Conservation (phyloP, 208 protist species). For the Strigomonas oncopelti region DNA sequence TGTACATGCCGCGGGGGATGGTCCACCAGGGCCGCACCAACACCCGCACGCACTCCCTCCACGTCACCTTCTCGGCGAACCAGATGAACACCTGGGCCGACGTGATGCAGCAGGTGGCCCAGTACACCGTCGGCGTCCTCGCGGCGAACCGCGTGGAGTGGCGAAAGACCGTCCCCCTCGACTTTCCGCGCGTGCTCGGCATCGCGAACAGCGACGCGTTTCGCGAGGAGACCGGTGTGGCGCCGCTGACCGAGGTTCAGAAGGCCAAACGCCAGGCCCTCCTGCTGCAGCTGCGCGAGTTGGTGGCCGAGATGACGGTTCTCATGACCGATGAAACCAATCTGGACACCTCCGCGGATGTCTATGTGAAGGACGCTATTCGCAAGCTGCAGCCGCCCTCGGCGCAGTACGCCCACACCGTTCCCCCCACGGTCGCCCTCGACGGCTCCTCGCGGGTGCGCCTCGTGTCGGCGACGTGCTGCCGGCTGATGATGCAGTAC, state of each 20-base stretch:
- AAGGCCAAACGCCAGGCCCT: constrained; percentile 14
- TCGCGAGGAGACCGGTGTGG: constrained; percentile 21
- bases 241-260: constrained; percentile 22
- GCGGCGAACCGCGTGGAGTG: constrained; percentile 54
- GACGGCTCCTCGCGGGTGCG: constrained; percentile 19
- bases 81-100: constrained; percentile 80
- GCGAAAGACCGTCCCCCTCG: constrained; percentile 40
- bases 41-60: constrained; percentile 68
- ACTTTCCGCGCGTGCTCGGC: constrained; percentile 31
- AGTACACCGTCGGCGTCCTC: constrained; percentile 44
- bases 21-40: constrained; percentile 88
- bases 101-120: constrained; percentile 34
- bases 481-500: constrained; percentile 43
- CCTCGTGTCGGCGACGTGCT: constrained; percentile 34
- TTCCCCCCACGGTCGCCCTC: background rate
- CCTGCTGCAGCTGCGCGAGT: constrained; percentile 28
- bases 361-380: constrained; percentile 43
- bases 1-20: constrained; percentile 93
- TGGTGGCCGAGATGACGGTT: constrained; percentile 36
- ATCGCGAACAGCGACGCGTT: constrained; percentile 36
- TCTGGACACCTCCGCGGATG: constrained; percentile 52
- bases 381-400: constrained; percentile 49
- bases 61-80: constrained; percentile 91
- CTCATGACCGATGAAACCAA: constrained; percentile 38
- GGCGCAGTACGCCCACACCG: constrained; percentile 5